phyloP scores from a whole-genome alignment of 306 rosid genomes.

The Prunus davidiana region DNA sequence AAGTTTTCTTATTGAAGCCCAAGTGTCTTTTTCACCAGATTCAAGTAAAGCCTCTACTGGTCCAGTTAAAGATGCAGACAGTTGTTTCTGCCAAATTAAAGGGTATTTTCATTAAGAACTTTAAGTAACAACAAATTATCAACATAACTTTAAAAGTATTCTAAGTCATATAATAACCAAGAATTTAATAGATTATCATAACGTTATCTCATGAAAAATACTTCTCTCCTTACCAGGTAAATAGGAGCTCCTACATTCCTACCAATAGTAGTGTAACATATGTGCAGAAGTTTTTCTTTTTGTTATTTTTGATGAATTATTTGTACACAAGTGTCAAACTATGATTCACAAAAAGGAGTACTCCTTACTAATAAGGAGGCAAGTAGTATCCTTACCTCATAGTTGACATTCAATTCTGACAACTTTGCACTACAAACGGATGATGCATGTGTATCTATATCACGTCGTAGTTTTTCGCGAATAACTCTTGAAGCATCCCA shows the following conservation, averaged over 20 bases:
- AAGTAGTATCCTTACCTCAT: conserved; percentile 27
- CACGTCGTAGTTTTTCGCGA: conserved; percentile 60
- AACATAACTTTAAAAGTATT: neutral
- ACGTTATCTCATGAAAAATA: conserved; percentile 33
- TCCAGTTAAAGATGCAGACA: conserved; percentile 49
- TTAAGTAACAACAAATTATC: neutral
- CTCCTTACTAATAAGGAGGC: too few relatives aligned
- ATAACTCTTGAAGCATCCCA: conserved; percentile 61
- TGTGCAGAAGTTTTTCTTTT: too few relatives aligned
- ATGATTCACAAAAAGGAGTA: too few relatives aligned
- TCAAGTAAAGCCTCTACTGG: conserved; percentile 76
- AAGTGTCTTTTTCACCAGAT: conserved; percentile 63
- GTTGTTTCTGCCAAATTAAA: conserved; percentile 48
- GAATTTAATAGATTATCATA: conserved; percentile 2
- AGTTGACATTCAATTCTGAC: conserved; percentile 36
- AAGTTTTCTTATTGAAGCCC: conserved; percentile 73
- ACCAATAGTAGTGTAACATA: too few relatives aligned
- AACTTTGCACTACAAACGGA: conserved; percentile 51
- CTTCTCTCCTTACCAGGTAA: too few relatives aligned
- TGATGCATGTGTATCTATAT: conserved; percentile 54
- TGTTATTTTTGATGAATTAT: too few relatives aligned
- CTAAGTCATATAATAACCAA: conserved; percentile 13
- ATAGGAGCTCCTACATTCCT: too few relatives aligned
- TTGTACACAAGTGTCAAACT: too few relatives aligned
- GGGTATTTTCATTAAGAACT: neutral